A percentile compares a stretch with the other conserved stretches of the same genome.
These are phyloP conservation scores for Colletotrichum nymphaeae DNA, from an alignment of 2,329 filamentous ascomycete genomes.

Conservation along the genomic window DNA sequence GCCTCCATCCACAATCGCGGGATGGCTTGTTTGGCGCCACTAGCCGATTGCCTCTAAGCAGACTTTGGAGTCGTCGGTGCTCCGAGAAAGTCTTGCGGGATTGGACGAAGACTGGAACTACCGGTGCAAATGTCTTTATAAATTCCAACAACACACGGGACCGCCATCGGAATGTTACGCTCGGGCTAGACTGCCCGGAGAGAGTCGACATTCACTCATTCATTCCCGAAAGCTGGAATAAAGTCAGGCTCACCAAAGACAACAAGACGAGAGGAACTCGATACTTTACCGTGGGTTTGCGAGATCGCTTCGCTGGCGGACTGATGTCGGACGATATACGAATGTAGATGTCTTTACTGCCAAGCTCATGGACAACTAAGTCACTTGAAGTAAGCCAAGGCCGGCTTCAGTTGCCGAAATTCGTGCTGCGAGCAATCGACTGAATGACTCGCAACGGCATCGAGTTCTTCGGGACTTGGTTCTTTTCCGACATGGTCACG, in stretches of 20 bases:
- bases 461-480: too few relatives aligned
- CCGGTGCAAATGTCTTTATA: too few relatives aligned
- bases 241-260: not conserved
- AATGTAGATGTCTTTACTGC: not conserved
- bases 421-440: not conserved
- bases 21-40: not conserved
- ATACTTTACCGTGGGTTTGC: not conserved
- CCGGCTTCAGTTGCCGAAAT: not conserved
- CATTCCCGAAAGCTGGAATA: not conserved
- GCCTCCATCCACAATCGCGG: not conserved
- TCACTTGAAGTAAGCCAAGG: not conserved
- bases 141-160: too few relatives aligned
- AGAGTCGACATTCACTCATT: not conserved
- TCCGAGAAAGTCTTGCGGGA: too few relatives aligned
- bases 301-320: not conserved
- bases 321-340: not conserved
- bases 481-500: too few relatives aligned
- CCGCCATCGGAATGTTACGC: too few relatives aligned
- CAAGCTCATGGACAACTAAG: not conserved
- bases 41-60: not conserved
- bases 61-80: too few relatives aligned
- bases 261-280: not conserved
- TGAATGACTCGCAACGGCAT: not conserved
- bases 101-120: too few relatives aligned
- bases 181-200: too few relatives aligned